Base-by-base conservation (phyloP, 1,139 yeast genomes). In the Suhomyces chickasaworum region DNA sequence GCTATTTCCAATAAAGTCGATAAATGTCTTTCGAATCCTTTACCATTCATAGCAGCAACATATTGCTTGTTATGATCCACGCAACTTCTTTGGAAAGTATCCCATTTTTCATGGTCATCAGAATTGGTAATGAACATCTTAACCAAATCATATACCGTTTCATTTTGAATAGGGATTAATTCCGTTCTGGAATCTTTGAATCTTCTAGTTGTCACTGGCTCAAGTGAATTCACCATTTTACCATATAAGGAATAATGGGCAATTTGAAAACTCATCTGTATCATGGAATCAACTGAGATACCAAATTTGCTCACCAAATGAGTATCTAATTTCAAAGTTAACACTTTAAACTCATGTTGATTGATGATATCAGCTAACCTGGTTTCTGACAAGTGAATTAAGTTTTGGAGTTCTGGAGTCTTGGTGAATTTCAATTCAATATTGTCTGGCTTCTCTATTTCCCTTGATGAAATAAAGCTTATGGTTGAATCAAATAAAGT, bases 191-290 rank as follows among this genome's bases (percentile, higher is more conserved):
- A 75, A 60, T 84, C 84, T 50, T 71, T 73, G 63, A 84, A 86
- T 52, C 74, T 74, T 52, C 93, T 71, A 1, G 91, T 86, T 8
- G 89, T 82, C 12, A 86, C 81, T 1, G 91, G 91, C 59, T 86
- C 95, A 49, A 83, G 71, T 1, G 89, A 77, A 47, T 85, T 82
- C 7, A 81, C 81, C 59, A 83, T 69, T 54, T 76, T 80, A 3
- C 95, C 95, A 55, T 86, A 86, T 31, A 86, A 64, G 0, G 90
- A 85, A 64, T 84, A 86, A 60, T 84, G 81, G 1, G 91, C 81
- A 33, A 86, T 75, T 61, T 86, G 93, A 50, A 86, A 70, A 33
- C 85, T 78, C 31, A 85, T 64, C 61, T 86, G 95, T 42, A 86
- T 67, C 61, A 85, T 70, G 0, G 89, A 82, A 65, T 86, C 93